phyloP scores from a whole-genome alignment of 352 stramenopile genomes.

The Phytophthora sp. region DNA sequence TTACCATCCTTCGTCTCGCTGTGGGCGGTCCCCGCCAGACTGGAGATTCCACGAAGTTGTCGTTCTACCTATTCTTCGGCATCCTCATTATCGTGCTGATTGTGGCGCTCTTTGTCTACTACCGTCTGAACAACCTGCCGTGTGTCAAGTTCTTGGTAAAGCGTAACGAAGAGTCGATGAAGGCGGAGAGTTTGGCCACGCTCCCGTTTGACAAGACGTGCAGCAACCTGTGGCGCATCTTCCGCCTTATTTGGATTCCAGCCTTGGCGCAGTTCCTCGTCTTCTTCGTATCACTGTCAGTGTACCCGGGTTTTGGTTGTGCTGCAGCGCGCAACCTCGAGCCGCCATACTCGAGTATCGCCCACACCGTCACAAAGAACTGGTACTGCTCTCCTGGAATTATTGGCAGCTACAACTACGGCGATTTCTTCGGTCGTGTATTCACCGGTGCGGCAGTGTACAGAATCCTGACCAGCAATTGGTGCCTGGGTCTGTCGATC shows the following conservation, averaged over 20 bases:
- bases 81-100: constrained; percentile 51
- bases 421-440: constrained; percentile 52
- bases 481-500: constrained; percentile 34
- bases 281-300: constrained; percentile 44
- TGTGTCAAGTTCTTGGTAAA: constrained; percentile 56
- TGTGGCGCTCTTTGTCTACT: constrained; percentile 44
- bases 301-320: constrained; percentile 27
- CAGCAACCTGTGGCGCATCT: constrained; percentile 43
- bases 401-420: constrained; percentile 59
- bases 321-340: constrained; percentile 28
- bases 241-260: constrained; percentile 49
- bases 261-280: constrained; percentile 41
- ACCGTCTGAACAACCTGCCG: constrained; percentile 28
- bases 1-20: constrained; percentile 47
- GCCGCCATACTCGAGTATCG: constrained; percentile 11
- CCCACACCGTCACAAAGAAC: constrained; percentile 2
- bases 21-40: constrained; percentile 42
- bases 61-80: constrained; percentile 62
- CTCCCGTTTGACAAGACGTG: constrained; percentile 33
- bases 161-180: constrained; percentile 40
- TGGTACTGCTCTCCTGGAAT: constrained; percentile 57
- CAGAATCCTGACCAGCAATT: constrained; percentile 50
- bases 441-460: constrained; percentile 43
- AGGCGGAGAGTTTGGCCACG: constrained; percentile 29
- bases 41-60: constrained; percentile 22